Evolutionary conservation across 441 rosid species (phyloP), one percentile per base, ranked within the genome.

Genomic region (Syzygium syzygioides): DNA sequence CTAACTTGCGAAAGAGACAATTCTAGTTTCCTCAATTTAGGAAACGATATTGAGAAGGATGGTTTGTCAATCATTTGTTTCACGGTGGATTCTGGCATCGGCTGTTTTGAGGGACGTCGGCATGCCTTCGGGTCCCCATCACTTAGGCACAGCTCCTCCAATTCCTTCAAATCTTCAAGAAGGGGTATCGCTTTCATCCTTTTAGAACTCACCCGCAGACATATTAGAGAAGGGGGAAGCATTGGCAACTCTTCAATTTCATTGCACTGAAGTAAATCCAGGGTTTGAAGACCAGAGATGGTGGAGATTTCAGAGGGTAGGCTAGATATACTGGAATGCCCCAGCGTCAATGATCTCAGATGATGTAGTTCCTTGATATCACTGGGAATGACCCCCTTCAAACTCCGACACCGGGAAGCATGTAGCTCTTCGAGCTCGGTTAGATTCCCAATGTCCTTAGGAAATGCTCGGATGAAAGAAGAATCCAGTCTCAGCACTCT

Each of bases 361-460:
- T 0, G 0, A 71, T 2, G 28, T 3, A 71, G 48, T 5, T 0
- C 8, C 50, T 20, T 0, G 0, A 71, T 37, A 20, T 20, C 4
- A 19, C 3, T 0, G 1, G 80, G 80, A 20, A 71, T 37, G 28
- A 15, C 1, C 17, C 80, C 80, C 50, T 37, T 0, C 15, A 71
- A 11, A 37, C 28, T 37, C 28, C 1, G 1, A 11, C 80, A 71
- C 80, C 80, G 3, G 9, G 80, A 71, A 3, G 80, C 80, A 3
- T 71, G 28, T 0, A 71, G 80, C 3, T 20, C 80, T 71, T 71
- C 80, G 5, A 71, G 80, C 2, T 5, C 6, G 1, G 15, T 5
- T 0, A 71, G n/a, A 37, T 71, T 3, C 50, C 80, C 50, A 71
- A 12, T 37, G 50, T 71, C 17, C 50, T 1, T 1, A 1, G 80